Base-by-base conservation (phyloP, 768 basidiomycete species). In the Rhizopogon vulgaris region DNA sequence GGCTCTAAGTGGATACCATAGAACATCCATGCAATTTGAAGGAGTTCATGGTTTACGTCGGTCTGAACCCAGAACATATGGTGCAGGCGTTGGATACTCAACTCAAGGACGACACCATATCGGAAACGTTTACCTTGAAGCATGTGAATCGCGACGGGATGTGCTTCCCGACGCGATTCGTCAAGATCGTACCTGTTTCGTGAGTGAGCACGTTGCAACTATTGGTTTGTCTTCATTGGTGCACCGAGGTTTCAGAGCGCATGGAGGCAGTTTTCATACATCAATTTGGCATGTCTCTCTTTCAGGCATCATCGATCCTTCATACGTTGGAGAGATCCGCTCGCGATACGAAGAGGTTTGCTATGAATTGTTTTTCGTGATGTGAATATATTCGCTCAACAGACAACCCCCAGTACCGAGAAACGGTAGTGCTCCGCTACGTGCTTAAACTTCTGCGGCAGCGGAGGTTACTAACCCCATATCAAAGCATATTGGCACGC, bases 11-110 rank as follows among this genome's bases (percentile, higher is more conserved):
- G 53, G 45, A 60, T 58, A n/a, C 17, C 53, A n/a, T 54, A 90
- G 88, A 78, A 17, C 88, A 90, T 66, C 87, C 87, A 30, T 91
- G 90, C 62, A 90, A 90, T 60, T 83, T 87, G 83, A 88, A 87
- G 62, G 86, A 90, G 51, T 86, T 91, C 72, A 84, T 83, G 63
- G 61, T 90, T 10, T 82, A 78, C 52, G 78, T 83, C 17, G 90
- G 88, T 6, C 68, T 77, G 37, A 74, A 77, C 22, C 75, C 79
- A 53, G 82, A 87, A 58, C 77, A 79, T 59, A 78, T 91, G 79
- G 78, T 73, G 2, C 82, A 90, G 61, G 78, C 86, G 32, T 69
- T 90, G 9, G 80, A 81, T 46, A 65, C 79, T 0, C 70, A 73
- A 2, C 76, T 90, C 51, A 83, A 82, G 65, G 88, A 91, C 57